Evolutionary conservation across 2,329 filamentous ascomycete species (phyloP).

Genomic region (Fusarium mundagurra): DNA sequence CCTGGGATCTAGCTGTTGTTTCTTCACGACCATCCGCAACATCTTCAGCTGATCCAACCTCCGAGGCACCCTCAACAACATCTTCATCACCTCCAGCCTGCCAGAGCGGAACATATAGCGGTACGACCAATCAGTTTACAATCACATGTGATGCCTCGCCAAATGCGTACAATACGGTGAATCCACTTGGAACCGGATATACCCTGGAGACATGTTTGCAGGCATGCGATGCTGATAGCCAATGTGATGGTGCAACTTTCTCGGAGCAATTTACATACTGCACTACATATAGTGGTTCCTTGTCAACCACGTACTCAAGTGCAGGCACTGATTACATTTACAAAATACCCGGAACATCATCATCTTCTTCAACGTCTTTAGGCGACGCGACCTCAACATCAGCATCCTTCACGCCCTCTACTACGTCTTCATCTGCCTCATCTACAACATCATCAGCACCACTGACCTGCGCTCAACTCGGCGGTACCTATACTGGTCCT

Average conservation of each 20-base stretch:
- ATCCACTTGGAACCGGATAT: not conserved
- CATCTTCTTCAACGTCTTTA: not conserved
- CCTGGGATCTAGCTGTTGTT: not conserved
- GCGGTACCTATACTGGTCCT: too few relatives aligned
- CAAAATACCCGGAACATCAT: not conserved
- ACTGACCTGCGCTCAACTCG: too few relatives aligned
- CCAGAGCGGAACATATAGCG: not conserved
- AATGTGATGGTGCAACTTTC: not conserved
- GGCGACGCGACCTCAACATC: not conserved
- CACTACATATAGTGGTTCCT: fast-evolving
- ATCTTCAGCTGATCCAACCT: not conserved
- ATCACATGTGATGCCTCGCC: not conserved
- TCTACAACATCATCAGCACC: too few relatives aligned
- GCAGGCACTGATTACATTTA: not conserved
- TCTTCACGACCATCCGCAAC: not conserved
- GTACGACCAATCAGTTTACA: not conserved
- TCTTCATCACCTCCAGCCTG: not conserved
- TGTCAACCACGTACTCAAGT: fast-evolving
- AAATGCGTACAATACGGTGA: fast-evolving
- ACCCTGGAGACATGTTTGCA: not conserved
- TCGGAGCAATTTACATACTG: fast-evolving
- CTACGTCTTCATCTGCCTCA: too few relatives aligned
- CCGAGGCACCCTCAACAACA: too few relatives aligned
- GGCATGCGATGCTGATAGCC: not conserved
- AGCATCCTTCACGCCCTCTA: not conserved